These are phyloP conservation scores for Vachellia pachyceras DNA, from an alignment of 306 rosid genomes.

Conservation along the genomic window DNA sequence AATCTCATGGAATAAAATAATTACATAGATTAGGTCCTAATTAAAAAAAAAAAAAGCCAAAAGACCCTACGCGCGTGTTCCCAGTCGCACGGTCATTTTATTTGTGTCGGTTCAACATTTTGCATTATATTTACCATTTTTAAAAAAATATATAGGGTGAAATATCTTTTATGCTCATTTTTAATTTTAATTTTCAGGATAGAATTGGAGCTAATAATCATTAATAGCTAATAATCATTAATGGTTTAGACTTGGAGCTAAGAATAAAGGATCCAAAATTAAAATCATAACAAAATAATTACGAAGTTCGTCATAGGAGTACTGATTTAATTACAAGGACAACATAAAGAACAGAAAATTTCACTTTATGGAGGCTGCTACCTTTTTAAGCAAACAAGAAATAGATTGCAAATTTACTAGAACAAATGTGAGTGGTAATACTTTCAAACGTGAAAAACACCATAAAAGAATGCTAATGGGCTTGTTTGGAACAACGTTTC, in stretches of 20 bases:
- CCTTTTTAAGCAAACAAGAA: neutral
- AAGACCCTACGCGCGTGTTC: slow-evolving; percentile 4
- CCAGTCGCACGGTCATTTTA: neutral
- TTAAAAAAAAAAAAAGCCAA: neutral
- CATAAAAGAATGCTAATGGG: neutral
- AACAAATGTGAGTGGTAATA: neutral
- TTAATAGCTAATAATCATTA: too few relatives aligned
- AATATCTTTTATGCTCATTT: neutral
- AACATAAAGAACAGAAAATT: neutral
- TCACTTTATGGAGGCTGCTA: neutral
- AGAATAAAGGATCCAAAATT: neutral
- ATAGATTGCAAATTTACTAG: neutral
- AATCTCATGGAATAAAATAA: neutral
- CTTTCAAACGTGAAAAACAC: neutral
- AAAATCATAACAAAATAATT: neutral
- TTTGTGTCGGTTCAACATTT: neutral
- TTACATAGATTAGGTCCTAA: neutral
- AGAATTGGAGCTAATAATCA: neutral
- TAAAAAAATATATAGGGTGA: neutral
- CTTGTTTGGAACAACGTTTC: too few relatives aligned
- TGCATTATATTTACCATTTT: neutral
- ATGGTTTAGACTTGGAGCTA: neutral
- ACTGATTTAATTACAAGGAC: neutral
- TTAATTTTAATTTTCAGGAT: neutral
- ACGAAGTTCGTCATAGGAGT: neutral